Evolutionary conservation across 441 rosid genomes (phyloP).

Genomic region (Gossypium schwendimanii): DNA sequence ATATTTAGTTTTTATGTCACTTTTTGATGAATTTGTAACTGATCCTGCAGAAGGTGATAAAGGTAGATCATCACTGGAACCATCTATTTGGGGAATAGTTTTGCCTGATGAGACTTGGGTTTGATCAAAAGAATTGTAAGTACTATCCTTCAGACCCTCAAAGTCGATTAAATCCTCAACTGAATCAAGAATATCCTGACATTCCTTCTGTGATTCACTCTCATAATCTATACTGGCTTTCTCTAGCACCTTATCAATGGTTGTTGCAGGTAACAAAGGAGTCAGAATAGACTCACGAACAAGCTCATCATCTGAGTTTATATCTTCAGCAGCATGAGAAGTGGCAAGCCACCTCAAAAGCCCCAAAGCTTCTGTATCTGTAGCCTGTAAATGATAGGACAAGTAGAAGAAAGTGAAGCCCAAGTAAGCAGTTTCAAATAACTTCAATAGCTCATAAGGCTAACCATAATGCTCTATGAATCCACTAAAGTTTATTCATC

Average conservation of each 20-base stretch:
- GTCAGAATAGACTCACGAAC: slow-evolving; percentile 70
- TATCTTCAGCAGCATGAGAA: slow-evolving; percentile 86
- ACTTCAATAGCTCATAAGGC: neutral
- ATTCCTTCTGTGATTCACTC: slow-evolving; percentile 84
- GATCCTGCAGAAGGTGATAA: slow-evolving; percentile 28
- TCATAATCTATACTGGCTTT: slow-evolving; percentile 72
- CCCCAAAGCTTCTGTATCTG: slow-evolving; percentile 68
- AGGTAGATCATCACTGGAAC: slow-evolving; percentile 38
- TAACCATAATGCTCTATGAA: neutral
- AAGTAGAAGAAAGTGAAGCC: slow-evolving; percentile 3
- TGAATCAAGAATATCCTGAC: slow-evolving; percentile 97
- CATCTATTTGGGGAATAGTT: slow-evolving; percentile 41
- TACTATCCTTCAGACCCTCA: slow-evolving; percentile 39
- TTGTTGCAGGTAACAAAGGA: slow-evolving; percentile 66
- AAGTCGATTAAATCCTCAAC: slow-evolving; percentile 43
- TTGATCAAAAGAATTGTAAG: slow-evolving; percentile 22
- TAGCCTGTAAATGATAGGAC: slow-evolving; percentile 28
- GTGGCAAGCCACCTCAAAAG: slow-evolving; percentile 91
- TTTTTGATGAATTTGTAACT: slow-evolving; percentile 35
- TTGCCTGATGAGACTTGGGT: slow-evolving; percentile 33
- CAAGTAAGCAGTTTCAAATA: slow-evolving; percentile 10
- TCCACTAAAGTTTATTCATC: neutral
- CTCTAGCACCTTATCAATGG: slow-evolving; percentile 67
- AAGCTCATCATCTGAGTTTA: slow-evolving; percentile 96
- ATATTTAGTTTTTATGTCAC: slow-evolving; percentile 34